Evolutionary conservation across 139 green algal species (phyloP).

Genomic region (Chlorella sp.): DNA sequence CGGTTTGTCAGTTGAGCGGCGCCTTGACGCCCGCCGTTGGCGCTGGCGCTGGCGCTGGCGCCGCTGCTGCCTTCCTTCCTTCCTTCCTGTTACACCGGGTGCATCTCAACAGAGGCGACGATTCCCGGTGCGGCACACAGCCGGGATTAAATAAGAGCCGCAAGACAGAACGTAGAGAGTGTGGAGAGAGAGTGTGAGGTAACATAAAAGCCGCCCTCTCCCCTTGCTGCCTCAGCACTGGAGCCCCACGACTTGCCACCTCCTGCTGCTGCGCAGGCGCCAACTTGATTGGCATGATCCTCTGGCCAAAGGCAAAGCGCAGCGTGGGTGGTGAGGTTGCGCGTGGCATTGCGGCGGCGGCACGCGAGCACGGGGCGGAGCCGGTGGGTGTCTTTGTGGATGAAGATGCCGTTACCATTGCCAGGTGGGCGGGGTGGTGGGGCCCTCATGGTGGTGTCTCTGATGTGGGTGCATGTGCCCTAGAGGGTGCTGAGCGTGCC

Average conservation of each 20-base stretch:
- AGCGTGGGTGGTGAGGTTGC: conserved; percentile 64
- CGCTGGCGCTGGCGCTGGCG: background rate
- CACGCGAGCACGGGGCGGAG: conserved; percentile 48
- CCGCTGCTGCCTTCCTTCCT: background rate
- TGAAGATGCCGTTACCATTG: conserved; percentile 76
- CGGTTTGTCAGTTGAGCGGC: background rate
- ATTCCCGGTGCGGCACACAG: too few relatives aligned
- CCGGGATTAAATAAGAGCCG: too few relatives aligned
- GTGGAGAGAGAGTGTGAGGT: too few relatives aligned
- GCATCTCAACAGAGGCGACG: too few relatives aligned
- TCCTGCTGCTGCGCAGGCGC: conserved; percentile 31
- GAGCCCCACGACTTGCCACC: too few relatives aligned
- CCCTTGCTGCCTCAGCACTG: too few relatives aligned
- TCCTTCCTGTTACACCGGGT: too few relatives aligned
- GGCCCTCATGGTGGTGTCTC: background rate
- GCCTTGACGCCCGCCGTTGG: background rate
- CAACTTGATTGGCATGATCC: conserved; percentile 81
- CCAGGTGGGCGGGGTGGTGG: background rate
- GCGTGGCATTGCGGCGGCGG: conserved; percentile 63
- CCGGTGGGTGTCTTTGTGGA: conserved; percentile 93
- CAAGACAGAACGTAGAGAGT: too few relatives aligned
- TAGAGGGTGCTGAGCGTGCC: background rate
- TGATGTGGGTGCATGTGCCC: background rate
- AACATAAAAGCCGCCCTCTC: too few relatives aligned
- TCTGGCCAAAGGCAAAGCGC: conserved; percentile 87